phyloP scores from a whole-genome alignment of 106 monocot genomes.

The Dendrobium huoshanense region DNA sequence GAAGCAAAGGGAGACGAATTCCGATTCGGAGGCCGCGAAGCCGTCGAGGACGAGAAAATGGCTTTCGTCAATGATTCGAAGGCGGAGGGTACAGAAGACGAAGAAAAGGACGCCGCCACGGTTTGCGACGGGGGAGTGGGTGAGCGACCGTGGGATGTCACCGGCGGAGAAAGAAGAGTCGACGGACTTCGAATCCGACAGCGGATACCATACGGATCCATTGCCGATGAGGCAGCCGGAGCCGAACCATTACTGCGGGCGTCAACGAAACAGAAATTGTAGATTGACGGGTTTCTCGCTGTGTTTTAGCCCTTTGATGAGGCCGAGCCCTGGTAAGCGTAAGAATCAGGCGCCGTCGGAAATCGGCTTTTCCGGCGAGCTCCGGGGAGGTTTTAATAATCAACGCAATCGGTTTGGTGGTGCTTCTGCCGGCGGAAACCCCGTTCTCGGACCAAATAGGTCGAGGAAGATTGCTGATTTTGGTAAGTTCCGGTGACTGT shows the following conservation, averaged over 20 bases:
- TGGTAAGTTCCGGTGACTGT: constrained; percentile 12
- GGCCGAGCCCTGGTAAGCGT: neutral
- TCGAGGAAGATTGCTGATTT: constrained; percentile 26
- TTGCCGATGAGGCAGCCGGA: neutral
- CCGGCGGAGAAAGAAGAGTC: constrained; percentile 12
- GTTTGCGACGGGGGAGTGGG: neutral
- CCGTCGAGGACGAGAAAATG: constrained; percentile 5
- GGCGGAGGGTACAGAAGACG: constrained; percentile 1
- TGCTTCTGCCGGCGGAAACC: neutral
- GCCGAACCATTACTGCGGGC: neutral
- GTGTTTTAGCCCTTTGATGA: constrained; percentile 15
- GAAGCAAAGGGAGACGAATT: neutral
- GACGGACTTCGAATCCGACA: neutral
- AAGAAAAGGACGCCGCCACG: neutral
- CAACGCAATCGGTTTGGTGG: neutral
- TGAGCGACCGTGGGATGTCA: constrained; percentile 4
- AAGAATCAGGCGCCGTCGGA: constrained; percentile 3
- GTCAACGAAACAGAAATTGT: neutral
- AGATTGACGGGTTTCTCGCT: constrained; percentile 7
- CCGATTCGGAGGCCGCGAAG: neutral
- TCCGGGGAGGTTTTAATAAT: neutral
- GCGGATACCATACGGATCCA: constrained; percentile 19
- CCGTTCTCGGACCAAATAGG: constrained; percentile 11
- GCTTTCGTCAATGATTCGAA: neutral
- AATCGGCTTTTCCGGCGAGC: constrained; percentile 8